Base-by-base conservation (phyloP, 202 grass and related monocot species). In the Sporobolus alterniflorus region DNA sequence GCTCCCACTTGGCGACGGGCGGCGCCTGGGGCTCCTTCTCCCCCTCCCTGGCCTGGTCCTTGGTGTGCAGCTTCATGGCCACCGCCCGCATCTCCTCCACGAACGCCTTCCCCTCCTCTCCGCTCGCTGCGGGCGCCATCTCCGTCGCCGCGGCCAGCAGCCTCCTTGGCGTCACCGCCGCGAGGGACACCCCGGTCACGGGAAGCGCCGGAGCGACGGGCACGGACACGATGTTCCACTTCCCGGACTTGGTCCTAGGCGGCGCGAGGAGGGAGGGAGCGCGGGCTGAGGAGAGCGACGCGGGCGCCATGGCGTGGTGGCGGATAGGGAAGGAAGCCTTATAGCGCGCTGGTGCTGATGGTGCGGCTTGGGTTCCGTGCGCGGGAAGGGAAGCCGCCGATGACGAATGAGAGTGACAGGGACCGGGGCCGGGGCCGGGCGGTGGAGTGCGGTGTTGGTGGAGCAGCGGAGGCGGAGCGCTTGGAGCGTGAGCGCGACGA, bases 11-110 rank as follows among this genome's bases (percentile, higher is more conserved):
- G 66, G 63, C 61, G 56, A 97, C 67, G 1, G 92, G 88, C 7
- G 95, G 95, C 30, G 79, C 90, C 71, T 92, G 54, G 29, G 94
- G 41, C 83, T 92, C 81, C 84, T 97, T 92, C 86, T 88, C 74
- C 33, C 94, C 95, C 42, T 94, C 90, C 71, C 41, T 67, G 22
- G 95, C 54, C 88, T 92, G 95, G 59, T 97, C 92, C 89, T 82
- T 94, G 69, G 85, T 91, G 84, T 97, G 95, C 77, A 97, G 90
- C n/a, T 85, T 83, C 92, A 97, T 97, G 13, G 95, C 90, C 22
- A 87, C 88, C 14, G 90, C 78, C 73, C 95, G 69, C 92, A 97
- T 94, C 88, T 97, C 95, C 69, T 94, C 92, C 21, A 93, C 79
- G 66, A 97, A 97, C 55, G 87, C 76, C 44, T 84, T 92, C 24